These are phyloP conservation scores for Barbarea vulgaris DNA, from an alignment of 345 rosid species.

Conservation along the genomic window DNA sequence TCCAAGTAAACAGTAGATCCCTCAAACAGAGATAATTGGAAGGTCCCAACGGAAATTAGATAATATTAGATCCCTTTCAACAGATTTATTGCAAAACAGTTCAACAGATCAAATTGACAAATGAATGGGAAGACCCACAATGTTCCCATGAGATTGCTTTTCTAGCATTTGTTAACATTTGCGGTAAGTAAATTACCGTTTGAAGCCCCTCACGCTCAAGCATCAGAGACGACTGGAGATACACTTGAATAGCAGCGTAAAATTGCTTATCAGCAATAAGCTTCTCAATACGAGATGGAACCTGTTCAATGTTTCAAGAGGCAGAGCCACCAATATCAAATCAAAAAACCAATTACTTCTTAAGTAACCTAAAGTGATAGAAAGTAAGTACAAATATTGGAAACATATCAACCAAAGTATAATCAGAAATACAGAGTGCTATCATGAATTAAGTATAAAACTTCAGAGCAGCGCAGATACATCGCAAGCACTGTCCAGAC, in stretches of 20 bases:
- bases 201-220: slow-evolving; percentile 99
- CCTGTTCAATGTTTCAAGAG: slow-evolving; percentile 55
- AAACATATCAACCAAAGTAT: slow-evolving; percentile 18
- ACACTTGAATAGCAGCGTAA: slow-evolving; percentile 91
- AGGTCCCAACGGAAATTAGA: slow-evolving; percentile 12
- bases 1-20: slow-evolving; percentile 23
- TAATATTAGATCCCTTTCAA: slow-evolving; percentile 20
- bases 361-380: background rate
- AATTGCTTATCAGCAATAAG: slow-evolving; percentile 83
- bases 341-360: slow-evolving; percentile 24
- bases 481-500: slow-evolving; percentile 27
- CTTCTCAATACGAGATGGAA: slow-evolving; percentile 88
- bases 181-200: slow-evolving; percentile 54
- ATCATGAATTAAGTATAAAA: slow-evolving; percentile 22
- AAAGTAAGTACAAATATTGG: background rate
- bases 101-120: slow-evolving; percentile 15
- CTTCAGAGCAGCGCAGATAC: slow-evolving; percentile 17
- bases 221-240: slow-evolving; percentile 80
- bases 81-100: slow-evolving; percentile 6
- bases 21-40: slow-evolving; percentile 6
- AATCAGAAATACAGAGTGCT: slow-evolving; percentile 27
- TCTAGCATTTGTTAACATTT: slow-evolving; percentile 1
- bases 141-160: slow-evolving; percentile 24
- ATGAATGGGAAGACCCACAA: slow-evolving; percentile 24
- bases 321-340: slow-evolving; percentile 3